Evolutionary conservation across 2,329 filamentous ascomycete species (phyloP).

Genomic region (Colletotrichum sp.): DNA sequence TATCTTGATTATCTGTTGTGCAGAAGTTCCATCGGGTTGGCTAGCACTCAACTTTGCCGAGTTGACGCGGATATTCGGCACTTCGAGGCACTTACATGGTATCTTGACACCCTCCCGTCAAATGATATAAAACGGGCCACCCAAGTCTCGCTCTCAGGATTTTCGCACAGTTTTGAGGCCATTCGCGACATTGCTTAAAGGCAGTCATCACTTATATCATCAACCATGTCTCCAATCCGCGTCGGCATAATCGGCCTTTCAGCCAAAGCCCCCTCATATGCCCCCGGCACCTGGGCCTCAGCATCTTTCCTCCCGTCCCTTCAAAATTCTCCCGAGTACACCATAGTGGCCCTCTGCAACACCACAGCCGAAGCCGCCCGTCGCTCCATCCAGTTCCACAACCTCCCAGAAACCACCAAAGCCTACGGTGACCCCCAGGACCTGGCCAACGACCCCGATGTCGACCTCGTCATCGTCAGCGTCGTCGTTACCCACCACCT

Average conservation of each 20-base stretch:
- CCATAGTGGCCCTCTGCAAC: conserved; percentile 59
- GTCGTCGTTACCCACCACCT: conserved; percentile 61
- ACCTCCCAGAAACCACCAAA: conserved; percentile 43
- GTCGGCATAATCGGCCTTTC: conserved; percentile 65
- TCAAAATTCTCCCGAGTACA: conserved; percentile 44
- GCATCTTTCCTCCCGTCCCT: conserved; percentile 62
- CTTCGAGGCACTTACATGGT: neutral
- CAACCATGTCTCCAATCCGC: conserved; percentile 46
- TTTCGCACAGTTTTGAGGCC: neutral
- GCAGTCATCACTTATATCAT: neutral
- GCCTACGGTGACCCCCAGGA: conserved; percentile 56
- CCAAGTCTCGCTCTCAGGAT: neutral
- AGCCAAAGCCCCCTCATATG: conserved; percentile 47
- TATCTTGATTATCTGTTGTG: neutral
- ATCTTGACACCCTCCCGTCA: neutral
- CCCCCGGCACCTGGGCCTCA: conserved; percentile 57
- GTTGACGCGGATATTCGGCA: neutral
- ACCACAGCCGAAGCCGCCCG: conserved; percentile 48
- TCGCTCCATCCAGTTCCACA: conserved; percentile 46
- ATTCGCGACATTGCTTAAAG: neutral
- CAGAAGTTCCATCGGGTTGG: neutral
- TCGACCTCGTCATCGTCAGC: conserved; percentile 61
- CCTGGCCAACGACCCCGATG: conserved; percentile 51
- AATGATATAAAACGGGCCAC: neutral
- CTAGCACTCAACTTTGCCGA: neutral